Base-by-base conservation (phyloP, 2,329 filamentous ascomycete species). In the Ilyonectria mors-panacis region DNA sequence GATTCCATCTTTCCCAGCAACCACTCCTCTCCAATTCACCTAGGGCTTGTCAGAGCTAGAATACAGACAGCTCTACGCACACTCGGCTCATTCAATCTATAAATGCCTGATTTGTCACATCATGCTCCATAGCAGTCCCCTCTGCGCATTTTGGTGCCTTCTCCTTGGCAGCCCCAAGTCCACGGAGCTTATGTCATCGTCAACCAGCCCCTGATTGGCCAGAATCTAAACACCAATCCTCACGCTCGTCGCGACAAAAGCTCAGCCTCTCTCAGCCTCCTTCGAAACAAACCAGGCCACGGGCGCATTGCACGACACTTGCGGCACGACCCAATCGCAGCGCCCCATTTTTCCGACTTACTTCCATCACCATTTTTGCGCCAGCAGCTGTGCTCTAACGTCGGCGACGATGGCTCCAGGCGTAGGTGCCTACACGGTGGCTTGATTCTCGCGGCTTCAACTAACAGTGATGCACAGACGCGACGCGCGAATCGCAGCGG, bases 401-500 rank as follows among this genome's bases (percentile, higher is more conserved):
- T 55, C 28, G 51, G 56, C 59, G 70, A 67, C 73, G 62, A 84
- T 84, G 82, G 81, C 82, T 44, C 82, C 82, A 57, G 81, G 82
- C 65, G 75, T 77, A 28, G 67, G 82, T 83, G 66, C 58, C 76
- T 70, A 19, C 19, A 42, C 30, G 50, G 50, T 55, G 47, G 53
- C 44, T 51, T 63, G 30, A 39, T 37, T 63, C 1, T 48, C 37
- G 62, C 65, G 59, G 21, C 59, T 57, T 62, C 21, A 26, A 71
- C 71, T 70, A 63, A 74, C 73, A 72, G 44, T 72, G 66, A 51
- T 61, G 44, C 71, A 48, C 78, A 88, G 81, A 89, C 88, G 59
- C 83, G 88, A 77, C 86, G 88, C 70, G 87, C 87, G 69, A 86
- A 86, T 68, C 85, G 88, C 64, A 81, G 85, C 70, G 86, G 84